Evolutionary conservation across 106 monocot genomes (phyloP).

Genomic region (Platanthera guangdongensis): DNA sequence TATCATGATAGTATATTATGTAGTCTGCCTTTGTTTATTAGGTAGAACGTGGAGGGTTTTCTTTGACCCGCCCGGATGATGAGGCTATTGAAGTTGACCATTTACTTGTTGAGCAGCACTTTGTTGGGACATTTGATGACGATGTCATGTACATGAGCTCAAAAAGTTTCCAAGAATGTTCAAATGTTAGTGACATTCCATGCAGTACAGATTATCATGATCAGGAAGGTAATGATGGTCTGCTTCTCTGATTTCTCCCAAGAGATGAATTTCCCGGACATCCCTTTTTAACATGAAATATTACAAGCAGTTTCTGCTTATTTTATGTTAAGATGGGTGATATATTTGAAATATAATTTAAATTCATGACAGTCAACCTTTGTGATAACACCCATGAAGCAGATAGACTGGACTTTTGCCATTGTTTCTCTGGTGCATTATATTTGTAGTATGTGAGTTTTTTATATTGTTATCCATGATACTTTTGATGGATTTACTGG

Average conservation of each 20-base stretch:
- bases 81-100: constrained; percentile 15
- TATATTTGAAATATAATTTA: neutral
- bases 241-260: neutral
- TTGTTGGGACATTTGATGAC: neutral
- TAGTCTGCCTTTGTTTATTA: constrained; percentile 2
- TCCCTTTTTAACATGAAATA: neutral
- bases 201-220: neutral
- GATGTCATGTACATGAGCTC: constrained; percentile 8
- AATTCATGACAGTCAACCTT: neutral
- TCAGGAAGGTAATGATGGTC: constrained; percentile 6
- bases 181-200: constrained; percentile 7
- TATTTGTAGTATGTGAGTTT: neutral
- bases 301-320: neutral
- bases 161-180: neutral
- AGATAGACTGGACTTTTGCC: neutral
- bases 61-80: constrained; percentile 5
- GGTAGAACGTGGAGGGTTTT: constrained; percentile 12
- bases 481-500: neutral
- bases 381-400: neutral
- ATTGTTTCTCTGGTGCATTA: neutral
- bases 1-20: neutral
- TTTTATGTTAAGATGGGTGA: neutral
- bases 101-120: constrained; percentile 16
- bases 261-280: neutral
- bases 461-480: neutral